These are phyloP conservation scores for Prunus persica DNA, from an alignment of 306 rosid species.

Conservation along the genomic window Prunus_persica_NCBIv2 NC_034011.1:17716501-17717000, in stretches of 20 bases:
- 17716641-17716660: constrained; percentile 60
- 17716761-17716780: background rate
- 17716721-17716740: constrained; percentile 70
- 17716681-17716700: constrained; percentile 56
- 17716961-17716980: background rate
- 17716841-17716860: background rate
- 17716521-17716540: constrained; percentile 25
- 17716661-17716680: constrained; percentile 76
- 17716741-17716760: constrained; percentile 46
- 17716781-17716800: background rate
- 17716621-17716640: constrained; percentile 69
- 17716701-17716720: constrained; percentile 67
- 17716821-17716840: background rate
- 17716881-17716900: background rate
- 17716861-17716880: background rate
- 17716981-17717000: background rate
- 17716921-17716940: background rate
- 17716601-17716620: constrained; percentile 44
- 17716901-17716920: background rate
- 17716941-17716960: background rate
- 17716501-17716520: background rate
- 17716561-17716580: constrained; percentile 61
- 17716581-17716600: constrained; percentile 51
- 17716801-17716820: background rate
- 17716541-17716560: constrained; percentile 46